Conservation (phyloP, 2,329 filamentous ascomycete genomes). For the Metarhizium anisopliae region DNA sequence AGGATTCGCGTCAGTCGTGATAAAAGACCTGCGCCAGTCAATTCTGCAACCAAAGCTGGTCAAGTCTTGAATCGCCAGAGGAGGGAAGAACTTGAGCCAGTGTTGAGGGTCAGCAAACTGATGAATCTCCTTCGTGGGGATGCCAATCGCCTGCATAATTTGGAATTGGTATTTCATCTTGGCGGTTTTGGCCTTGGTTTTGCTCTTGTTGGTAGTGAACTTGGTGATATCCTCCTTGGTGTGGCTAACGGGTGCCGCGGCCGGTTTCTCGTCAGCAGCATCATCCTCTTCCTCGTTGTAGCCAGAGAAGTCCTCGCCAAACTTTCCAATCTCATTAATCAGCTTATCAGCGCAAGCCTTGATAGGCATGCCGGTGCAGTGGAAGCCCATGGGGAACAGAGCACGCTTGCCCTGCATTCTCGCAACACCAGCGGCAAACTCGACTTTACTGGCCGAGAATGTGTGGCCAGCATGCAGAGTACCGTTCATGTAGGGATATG, state of each 20-base stretch:
- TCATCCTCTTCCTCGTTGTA: constrained; percentile 54
- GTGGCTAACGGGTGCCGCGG: constrained; percentile 53
- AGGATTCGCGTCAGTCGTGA: constrained; percentile 93
- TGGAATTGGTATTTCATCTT: constrained; percentile 95
- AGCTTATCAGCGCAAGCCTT: constrained; percentile 97
- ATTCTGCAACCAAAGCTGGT: constrained; percentile 77
- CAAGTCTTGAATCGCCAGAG: constrained; percentile 57
- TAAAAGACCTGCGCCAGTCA: constrained; percentile 87
- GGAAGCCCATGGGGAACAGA: constrained; percentile 88
- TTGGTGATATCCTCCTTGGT: constrained; percentile 80
- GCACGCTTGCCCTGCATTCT: constrained; percentile 84
- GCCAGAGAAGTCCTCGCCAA: constrained; percentile 75
- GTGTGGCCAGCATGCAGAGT: constrained; percentile 84
- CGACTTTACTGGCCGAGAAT: constrained; percentile 87
- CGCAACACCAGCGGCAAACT: constrained; percentile 80
- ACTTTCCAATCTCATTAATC: constrained; percentile 77
- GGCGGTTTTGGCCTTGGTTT: constrained; percentile 79
- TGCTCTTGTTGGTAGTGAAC: constrained; percentile 87
- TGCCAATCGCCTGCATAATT: constrained; percentile 87
- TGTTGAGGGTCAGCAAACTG: constrained; percentile 84
- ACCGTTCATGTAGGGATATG: constrained; percentile 69
- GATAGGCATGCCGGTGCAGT: constrained; percentile 92
- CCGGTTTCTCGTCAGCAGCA: constrained; percentile 25
- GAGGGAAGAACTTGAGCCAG: constrained; percentile 84
- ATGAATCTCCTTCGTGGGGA: constrained; percentile 82